phyloP scores from a whole-genome alignment of 768 basidiomycete species.

The Tulasnella sp. region DNA sequence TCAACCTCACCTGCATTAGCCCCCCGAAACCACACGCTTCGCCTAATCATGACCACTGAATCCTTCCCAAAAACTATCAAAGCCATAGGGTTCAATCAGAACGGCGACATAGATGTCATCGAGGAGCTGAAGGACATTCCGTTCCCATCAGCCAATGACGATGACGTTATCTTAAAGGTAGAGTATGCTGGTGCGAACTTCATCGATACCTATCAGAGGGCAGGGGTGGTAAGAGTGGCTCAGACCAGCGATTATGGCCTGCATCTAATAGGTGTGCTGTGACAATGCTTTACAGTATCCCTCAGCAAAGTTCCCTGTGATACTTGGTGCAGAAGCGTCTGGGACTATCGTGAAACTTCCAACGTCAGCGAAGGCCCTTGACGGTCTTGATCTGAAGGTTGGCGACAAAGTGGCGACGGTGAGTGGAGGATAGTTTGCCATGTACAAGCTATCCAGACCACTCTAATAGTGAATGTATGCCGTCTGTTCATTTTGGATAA shows the following conservation, averaged over 20 bases:
- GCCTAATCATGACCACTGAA: too few relatives aligned
- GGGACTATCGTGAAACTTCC: constrained; percentile 71
- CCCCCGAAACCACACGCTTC: too few relatives aligned
- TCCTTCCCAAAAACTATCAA: constrained; percentile 35
- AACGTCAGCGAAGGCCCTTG: constrained; percentile 52
- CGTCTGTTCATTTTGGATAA: constrained; percentile 16
- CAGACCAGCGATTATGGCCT: too few relatives aligned
- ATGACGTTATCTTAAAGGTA: constrained; percentile 48
- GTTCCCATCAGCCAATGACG: constrained; percentile 50
- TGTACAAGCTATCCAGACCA: too few relatives aligned
- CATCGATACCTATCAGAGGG: constrained; percentile 69
- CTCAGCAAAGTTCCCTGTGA: constrained; percentile 42
- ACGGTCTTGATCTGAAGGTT: constrained; percentile 51
- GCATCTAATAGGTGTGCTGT: too few relatives aligned
- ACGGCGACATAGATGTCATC: constrained; percentile 68
- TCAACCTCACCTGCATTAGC: too few relatives aligned
- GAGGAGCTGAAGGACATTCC: constrained; percentile 36
- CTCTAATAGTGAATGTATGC: too few relatives aligned
- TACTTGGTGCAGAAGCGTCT: constrained; percentile 66
- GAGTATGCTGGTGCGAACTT: constrained; percentile 80
- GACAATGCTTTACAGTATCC: too few relatives aligned
- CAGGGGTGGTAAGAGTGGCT: constrained; percentile 28
- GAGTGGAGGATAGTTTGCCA: too few relatives aligned
- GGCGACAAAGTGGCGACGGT: constrained; percentile 70
- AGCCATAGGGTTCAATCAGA: constrained; percentile 60